Evolutionary conservation across 2,329 filamentous ascomycete species (phyloP), one percentile per base, ranked within the genome.

Genomic region (Exophiala xenobiotica): DNA sequence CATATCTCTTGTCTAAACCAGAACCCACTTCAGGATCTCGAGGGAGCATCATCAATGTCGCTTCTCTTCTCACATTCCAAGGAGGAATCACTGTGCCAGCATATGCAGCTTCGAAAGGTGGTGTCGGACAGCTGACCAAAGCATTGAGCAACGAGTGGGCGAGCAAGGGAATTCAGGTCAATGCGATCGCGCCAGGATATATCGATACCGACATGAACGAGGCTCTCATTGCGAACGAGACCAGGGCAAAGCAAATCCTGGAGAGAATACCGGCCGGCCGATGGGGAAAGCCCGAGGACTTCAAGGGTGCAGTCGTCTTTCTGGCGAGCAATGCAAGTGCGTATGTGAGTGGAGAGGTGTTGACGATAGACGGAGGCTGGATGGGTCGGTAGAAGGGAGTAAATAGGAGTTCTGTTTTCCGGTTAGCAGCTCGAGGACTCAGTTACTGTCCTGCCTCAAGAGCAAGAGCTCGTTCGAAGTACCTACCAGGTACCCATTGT

Each of bases 131-230:
- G 72, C 70, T 95, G 53, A 95, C 89, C 45, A 95, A 93, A 73
- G 85, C 86, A 20, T 76, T 96, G 51, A 83, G 85, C 40, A 96
- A 96, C 66, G 88, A 95, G 72, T 96, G 90, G 90, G 82, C 85
- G 0, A 69, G 75, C n/a, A 79, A 83, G 64, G 90, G 90, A 2
- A 79, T 96, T 56, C 88, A 80, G 1, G 90, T 96, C 33, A 96
- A 96, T 68, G 88, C 87, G 6, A 88, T 96, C 65, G 90, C 90
- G 2, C 90, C 90, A 0, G 90, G 90, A 0, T 96, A 96, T 69
- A 88, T 95, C 62, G 87, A 81, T 43, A 96, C 90, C n/a, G 90
- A 96, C 54, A 96, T 96, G 91, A 96, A 96, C 68, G 79, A 78
- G 59, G 90, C 90, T 2, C 70, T 96, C 64, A 81, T 95, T 37